Percentiles rank a stretch among this genome's conserved stretches.
These are phyloP conservation scores for Simmondsia chinensis DNA, from an alignment of 148 eudicot species.

Conservation along the genomic window DNA sequence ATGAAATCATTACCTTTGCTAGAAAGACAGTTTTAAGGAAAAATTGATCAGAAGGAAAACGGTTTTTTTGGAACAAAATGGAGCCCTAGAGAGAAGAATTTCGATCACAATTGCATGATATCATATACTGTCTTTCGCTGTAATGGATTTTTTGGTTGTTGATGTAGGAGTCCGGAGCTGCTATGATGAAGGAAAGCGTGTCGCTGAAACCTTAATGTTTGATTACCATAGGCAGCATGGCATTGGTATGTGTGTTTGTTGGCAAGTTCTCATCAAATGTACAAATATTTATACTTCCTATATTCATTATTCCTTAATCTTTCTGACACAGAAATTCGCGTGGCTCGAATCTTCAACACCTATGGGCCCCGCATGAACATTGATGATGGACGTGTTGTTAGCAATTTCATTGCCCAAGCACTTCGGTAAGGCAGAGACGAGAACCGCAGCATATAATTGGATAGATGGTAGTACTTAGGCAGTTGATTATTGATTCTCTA, in stretches of 20 bases:
- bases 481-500: too few relatives aligned
- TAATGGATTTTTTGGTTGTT: constrained; percentile 1
- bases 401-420: constrained; percentile 99
- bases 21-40: too few relatives aligned
- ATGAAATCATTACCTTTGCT: too few relatives aligned
- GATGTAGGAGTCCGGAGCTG: constrained; percentile 87
- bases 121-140: neutral
- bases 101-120: too few relatives aligned
- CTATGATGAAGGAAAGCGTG: constrained; percentile 98
- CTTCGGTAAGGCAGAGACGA: constrained; percentile 58
- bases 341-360: constrained; percentile 95
- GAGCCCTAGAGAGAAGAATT: too few relatives aligned
- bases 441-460: too few relatives aligned
- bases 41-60: too few relatives aligned
- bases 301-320: neutral
- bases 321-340: constrained; percentile 66
- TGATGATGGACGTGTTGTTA: constrained; percentile 98
- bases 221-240: constrained; percentile 99
- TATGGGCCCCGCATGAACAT: constrained; percentile 99
- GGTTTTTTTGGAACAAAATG: too few relatives aligned
- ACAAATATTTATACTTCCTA: neutral
- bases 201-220: constrained; percentile 98
- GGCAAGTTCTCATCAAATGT: neutral
- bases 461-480: too few relatives aligned
- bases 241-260: constrained; percentile 36